Evolutionary conservation across 768 basidiomycete genomes (phyloP).

Genomic region (Psilocybe cyanescens): DNA sequence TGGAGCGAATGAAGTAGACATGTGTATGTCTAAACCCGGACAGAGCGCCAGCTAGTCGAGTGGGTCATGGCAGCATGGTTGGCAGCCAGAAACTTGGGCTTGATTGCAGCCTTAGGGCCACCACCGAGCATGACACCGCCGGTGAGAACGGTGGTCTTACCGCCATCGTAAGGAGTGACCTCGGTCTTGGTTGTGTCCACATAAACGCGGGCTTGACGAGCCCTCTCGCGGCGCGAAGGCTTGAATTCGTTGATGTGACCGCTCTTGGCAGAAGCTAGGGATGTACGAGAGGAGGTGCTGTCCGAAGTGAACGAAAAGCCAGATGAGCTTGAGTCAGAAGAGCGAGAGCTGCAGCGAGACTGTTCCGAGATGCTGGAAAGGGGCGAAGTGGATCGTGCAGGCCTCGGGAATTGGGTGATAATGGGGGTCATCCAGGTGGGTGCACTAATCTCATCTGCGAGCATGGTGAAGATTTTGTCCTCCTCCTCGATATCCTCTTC

Average conservation of each 20-base stretch:
- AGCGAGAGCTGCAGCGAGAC: constrained; percentile 74
- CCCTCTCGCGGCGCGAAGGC: constrained; percentile 68
- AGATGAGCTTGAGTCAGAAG: constrained; percentile 68
- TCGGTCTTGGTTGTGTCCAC: constrained; percentile 77
- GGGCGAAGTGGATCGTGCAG: constrained; percentile 58
- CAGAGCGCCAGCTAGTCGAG: constrained; percentile 59
- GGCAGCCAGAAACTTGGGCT: constrained; percentile 29
- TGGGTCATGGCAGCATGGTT: constrained; percentile 34
- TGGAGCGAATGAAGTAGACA: neutral
- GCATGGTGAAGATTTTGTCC: constrained; percentile 73
- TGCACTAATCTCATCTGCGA: constrained; percentile 70
- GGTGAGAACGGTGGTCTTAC: constrained; percentile 86
- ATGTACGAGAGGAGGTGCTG: constrained; percentile 49
- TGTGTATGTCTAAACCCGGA: constrained; percentile 44
- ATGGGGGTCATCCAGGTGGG: constrained; percentile 77
- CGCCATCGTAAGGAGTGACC: constrained; percentile 85
- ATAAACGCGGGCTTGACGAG: constrained; percentile 71
- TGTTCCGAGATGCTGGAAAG: constrained; percentile 62
- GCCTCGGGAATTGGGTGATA: constrained; percentile 58
- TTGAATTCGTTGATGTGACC: constrained; percentile 38
- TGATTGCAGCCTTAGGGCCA: constrained; percentile 35
- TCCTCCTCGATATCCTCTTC: constrained; percentile 75
- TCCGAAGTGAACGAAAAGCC: constrained; percentile 58
- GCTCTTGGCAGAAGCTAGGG: constrained; percentile 39
- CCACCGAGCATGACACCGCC: constrained; percentile 88